These are phyloP conservation scores for Talaromyces sp. DNA, from an alignment of 2,329 filamentous ascomycete genomes.

Conservation along the genomic window DNA sequence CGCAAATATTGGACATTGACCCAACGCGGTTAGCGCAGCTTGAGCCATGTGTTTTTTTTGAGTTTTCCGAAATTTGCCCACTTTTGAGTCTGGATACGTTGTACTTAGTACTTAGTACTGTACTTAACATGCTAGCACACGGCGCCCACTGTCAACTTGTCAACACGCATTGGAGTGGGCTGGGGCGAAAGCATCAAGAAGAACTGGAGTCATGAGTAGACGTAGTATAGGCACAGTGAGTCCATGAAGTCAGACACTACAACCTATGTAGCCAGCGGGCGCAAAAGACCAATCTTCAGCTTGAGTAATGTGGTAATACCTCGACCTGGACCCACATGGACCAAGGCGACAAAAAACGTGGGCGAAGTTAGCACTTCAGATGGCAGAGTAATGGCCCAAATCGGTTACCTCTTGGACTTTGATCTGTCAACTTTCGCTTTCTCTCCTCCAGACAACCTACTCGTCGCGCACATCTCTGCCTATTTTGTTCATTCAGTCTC, in stretches of 20 bases:
- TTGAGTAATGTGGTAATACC: neutral
- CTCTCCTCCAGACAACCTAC: neutral
- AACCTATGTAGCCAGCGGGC: too few relatives aligned
- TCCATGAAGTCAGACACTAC: too few relatives aligned
- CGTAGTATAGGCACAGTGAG: too few relatives aligned
- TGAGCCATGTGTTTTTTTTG: constrained; percentile 8
- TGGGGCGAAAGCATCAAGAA: too few relatives aligned
- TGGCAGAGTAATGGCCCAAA: constrained; percentile 17
- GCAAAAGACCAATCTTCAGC: neutral
- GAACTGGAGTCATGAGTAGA: too few relatives aligned
- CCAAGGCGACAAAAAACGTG: constrained; percentile 13
- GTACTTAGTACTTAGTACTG: too few relatives aligned
- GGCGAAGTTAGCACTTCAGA: neutral
- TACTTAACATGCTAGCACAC: too few relatives aligned
- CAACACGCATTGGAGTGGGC: too few relatives aligned
- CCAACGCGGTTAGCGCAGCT: neutral
- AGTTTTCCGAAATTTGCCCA: neutral
- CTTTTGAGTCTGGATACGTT: neutral
- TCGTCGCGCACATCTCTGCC: neutral
- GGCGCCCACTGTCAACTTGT: too few relatives aligned
- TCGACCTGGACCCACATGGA: neutral
- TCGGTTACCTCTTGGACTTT: neutral
- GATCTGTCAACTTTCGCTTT: neutral
- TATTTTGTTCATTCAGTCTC: neutral
- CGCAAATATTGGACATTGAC: constrained; percentile 7